These are phyloP conservation scores for Pyricularia grisea DNA, from an alignment of 2,329 filamentous ascomycete species.

Conservation along the genomic window DNA sequence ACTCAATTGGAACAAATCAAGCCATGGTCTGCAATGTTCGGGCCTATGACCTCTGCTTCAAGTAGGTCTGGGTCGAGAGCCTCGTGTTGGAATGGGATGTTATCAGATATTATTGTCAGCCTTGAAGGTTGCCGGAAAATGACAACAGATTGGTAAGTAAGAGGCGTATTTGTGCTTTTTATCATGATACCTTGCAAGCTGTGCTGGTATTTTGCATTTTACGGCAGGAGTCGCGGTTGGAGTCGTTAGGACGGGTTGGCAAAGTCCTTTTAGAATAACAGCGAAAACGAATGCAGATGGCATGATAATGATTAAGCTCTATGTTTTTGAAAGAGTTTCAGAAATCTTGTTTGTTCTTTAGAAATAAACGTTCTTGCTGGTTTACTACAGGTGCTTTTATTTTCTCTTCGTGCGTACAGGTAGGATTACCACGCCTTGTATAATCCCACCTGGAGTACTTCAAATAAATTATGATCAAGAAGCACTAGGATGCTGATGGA, in stretches of 20 bases:
- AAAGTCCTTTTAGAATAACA: background rate
- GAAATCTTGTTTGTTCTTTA: background rate
- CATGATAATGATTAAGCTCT: background rate
- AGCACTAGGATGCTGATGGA: no score
- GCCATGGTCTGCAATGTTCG: background rate
- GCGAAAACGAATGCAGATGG: background rate
- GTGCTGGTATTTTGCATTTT: background rate
- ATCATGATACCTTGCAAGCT: background rate
- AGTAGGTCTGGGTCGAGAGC: background rate
- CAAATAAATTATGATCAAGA: no score
- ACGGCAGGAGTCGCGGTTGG: background rate
- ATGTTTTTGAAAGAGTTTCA: background rate
- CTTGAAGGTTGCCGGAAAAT: background rate
- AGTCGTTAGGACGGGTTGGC: background rate
- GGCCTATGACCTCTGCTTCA: background rate
- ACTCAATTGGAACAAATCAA: background rate
- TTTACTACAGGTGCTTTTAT: no score
- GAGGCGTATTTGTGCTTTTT: background rate
- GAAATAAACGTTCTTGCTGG: background rate
- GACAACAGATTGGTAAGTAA: background rate
- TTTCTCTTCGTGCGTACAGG: no score
- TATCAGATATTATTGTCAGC: no score
- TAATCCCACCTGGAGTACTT: no score
- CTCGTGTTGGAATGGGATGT: background rate
- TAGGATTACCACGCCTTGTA: no score